Conservation (phyloP, 2,329 filamentous ascomycete genomes). For the Fusarium setosum region DNA sequence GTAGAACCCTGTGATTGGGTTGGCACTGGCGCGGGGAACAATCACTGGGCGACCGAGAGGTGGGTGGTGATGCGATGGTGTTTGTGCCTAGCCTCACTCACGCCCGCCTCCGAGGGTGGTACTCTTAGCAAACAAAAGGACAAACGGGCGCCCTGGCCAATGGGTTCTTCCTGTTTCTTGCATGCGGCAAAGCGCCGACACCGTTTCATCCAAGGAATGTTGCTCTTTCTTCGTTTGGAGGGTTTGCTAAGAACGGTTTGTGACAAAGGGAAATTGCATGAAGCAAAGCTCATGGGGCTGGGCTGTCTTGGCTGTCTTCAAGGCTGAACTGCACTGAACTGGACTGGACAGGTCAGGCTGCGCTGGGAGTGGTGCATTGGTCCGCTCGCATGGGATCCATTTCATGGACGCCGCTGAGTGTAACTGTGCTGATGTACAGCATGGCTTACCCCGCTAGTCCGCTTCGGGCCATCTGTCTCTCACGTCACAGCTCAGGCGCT, state of each 20-base stretch:
- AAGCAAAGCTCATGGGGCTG: conserved; percentile 17
- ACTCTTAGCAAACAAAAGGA: not conserved
- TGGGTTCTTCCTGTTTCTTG: too few relatives aligned
- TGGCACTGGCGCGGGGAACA: conserved; percentile 22
- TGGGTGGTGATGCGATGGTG: not conserved
- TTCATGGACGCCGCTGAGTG: conserved; percentile 21
- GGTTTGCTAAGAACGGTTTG: too few relatives aligned
- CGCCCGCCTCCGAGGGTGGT: not conserved
- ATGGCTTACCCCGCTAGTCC: conserved; percentile 14
- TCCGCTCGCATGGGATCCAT: too few relatives aligned
- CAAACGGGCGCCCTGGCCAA: too few relatives aligned
- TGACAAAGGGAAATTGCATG: too few relatives aligned
- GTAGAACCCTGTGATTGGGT: conserved; percentile 23
- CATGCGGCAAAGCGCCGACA: too few relatives aligned
- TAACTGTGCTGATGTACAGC: conserved; percentile 3
- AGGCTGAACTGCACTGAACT: not conserved
- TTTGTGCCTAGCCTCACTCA: conserved; percentile 14
- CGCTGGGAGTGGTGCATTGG: too few relatives aligned
- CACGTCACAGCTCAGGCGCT: conserved; percentile 16
- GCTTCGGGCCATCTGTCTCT: not conserved
- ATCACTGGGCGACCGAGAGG: not conserved
- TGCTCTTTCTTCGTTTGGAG: not conserved
- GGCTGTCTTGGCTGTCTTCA: conserved; percentile 1
- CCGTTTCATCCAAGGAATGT: too few relatives aligned
- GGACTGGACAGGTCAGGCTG: not conserved